A percentile compares a stretch with the other conserved stretches of the same genome.
phyloP scores from a whole-genome alignment of 768 basidiomycete genomes.

The Lactarius quietus region DNA sequence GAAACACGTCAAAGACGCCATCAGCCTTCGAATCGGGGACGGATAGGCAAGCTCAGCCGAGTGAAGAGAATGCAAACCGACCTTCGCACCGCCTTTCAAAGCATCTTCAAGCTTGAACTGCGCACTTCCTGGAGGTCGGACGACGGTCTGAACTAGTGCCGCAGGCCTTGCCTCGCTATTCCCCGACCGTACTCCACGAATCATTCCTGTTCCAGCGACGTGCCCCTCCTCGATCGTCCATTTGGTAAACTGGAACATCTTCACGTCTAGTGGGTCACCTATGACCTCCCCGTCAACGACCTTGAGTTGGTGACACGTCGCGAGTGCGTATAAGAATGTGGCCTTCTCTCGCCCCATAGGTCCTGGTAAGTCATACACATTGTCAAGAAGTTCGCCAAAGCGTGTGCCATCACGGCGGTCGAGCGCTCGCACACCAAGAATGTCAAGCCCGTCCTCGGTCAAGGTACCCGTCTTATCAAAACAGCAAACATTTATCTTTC shows the following conservation, averaged over 20 bases:
- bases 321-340: conserved; percentile 85
- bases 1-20: conserved; percentile 7
- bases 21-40: conserved; percentile 13
- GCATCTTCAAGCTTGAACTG: conserved; percentile 93
- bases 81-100: conserved; percentile 76
- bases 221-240: conserved; percentile 96
- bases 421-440: conserved; percentile 86
- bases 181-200: conserved; percentile 57
- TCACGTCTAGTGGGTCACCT: conserved; percentile 93
- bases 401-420: conserved; percentile 57
- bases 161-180: conserved; percentile 59
- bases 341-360: conserved; percentile 70
- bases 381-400: conserved; percentile 88
- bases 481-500: conserved; percentile 95
- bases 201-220: conserved; percentile 62
- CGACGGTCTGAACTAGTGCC: conserved; percentile 93
- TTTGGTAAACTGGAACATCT: conserved; percentile 97
- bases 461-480: conserved; percentile 99
- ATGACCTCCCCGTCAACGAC: conserved; percentile 83
- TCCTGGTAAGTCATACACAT: conserved; percentile 68
- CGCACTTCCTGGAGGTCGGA: conserved; percentile 91
- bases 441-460: conserved; percentile 96
- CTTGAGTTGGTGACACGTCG: conserved; percentile 95
- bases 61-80: conserved; percentile 32
- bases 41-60: not conserved